These are phyloP conservation scores for Rubroboletus satanas DNA, from an alignment of 768 basidiomycete genomes.

Conservation along the genomic window DNA sequence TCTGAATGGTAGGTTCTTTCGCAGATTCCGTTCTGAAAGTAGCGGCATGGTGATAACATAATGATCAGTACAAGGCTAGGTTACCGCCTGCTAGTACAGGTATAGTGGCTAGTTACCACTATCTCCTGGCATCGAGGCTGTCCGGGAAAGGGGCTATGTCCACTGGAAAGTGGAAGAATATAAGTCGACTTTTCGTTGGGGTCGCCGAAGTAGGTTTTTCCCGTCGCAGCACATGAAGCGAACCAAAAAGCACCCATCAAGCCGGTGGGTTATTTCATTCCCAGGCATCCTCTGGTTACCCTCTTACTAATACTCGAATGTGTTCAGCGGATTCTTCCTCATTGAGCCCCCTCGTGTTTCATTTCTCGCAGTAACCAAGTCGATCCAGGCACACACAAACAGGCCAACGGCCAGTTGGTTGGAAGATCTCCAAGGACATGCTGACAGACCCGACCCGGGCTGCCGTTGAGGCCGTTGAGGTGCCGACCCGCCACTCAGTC, in stretches of 20 bases:
- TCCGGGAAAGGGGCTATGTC: not conserved
- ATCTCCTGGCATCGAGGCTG: not conserved
- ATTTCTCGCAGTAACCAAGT: not conserved
- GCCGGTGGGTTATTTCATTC: not conserved
- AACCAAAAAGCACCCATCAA: not conserved
- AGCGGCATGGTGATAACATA: not conserved
- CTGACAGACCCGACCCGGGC: not conserved
- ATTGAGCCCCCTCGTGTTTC: not conserved
- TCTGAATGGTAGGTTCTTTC: not conserved
- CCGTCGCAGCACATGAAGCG: not conserved
- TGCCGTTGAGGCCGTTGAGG: not conserved
- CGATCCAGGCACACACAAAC: not conserved
- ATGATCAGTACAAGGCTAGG: not conserved
- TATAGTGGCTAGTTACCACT: not conserved
- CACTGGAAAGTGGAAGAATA: not conserved
- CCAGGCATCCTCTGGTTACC: not conserved
- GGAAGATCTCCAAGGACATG: not conserved
- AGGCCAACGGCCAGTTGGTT: not conserved
- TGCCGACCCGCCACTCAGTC: not conserved
- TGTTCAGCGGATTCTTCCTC: not conserved
- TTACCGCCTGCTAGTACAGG: not conserved
- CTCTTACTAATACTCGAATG: not conserved
- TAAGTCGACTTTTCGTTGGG: not conserved
- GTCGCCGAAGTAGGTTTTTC: not conserved
- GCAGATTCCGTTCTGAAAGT: not conserved